Conservation (phyloP, 306 rosid genomes). For the Senna tora region DNA sequence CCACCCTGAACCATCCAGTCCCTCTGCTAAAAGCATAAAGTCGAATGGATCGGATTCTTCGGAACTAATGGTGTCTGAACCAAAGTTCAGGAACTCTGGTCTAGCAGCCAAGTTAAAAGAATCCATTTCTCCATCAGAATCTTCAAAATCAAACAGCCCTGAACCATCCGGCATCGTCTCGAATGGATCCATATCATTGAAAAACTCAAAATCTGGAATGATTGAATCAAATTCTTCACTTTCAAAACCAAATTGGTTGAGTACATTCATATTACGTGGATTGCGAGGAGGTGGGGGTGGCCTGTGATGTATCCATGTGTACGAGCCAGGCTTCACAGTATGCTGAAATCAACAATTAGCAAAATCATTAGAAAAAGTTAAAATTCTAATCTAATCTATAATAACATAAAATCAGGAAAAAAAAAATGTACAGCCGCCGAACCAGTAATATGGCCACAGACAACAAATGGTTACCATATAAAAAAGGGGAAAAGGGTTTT, state of each 20-base stretch:
- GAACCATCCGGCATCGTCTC: not conserved
- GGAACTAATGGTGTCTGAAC: not conserved
- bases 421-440: not conserved
- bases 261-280: slow-evolving; percentile 15
- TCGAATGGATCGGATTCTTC: not conserved
- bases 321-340: slow-evolving; percentile 52
- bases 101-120: not conserved
- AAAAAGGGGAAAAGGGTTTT: not conserved
- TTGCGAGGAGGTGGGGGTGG: slow-evolving; percentile 44
- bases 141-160: not conserved
- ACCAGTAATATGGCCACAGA: not conserved
- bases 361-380: slow-evolving; percentile 22
- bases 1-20: not conserved
- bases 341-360: slow-evolving; percentile 48
- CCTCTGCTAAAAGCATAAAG: not conserved
- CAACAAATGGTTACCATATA: not conserved
- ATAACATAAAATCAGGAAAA: not conserved
- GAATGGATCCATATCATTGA: not conserved
- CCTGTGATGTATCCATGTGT: slow-evolving; percentile 41
- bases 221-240: not conserved
- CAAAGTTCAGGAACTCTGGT: not conserved
- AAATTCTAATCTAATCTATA: not conserved
- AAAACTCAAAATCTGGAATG: not conserved
- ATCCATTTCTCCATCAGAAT: not conserved
- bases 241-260: not conserved